Evolutionary conservation across 331 rosid genomes (phyloP), one percentile per base, ranked within the genome.

Genomic region (Quercus lobata): DNA sequence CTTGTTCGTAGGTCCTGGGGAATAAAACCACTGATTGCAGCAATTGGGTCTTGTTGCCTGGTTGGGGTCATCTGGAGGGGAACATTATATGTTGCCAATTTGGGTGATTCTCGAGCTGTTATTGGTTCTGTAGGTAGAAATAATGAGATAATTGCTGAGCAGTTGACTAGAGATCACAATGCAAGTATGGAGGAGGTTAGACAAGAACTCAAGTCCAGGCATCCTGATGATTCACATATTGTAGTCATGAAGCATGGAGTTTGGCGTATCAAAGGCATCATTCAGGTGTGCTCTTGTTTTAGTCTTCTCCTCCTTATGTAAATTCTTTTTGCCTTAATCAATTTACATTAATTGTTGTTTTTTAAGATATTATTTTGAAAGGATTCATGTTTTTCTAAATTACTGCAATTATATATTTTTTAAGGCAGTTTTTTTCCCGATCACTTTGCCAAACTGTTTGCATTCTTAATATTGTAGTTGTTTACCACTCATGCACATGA

Each of bases 41-140:
- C 81, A 27, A 30, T 76, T n/a, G 97, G 97, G 10, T 87, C 98
- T 15, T 89, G 94, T 83, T 89, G 96, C 82, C 90, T 92, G 73
- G 83, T 62, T 83, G 91, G 92, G 76, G 72, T 88, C 60, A 81
- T 93, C 63, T 93, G 88, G 90, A 89, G 75, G 53, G 88, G 92
- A 77, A 83, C 78, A 21, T 71, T 89, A n/a, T 76, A 76, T 76
- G 44, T 92, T 35, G 91, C 91, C 29, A 92, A 90, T 35, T 61
- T 94, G 71, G 98, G 98, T 24, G 93, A 91, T 54, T 90, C 92
- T 1, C 88, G 90, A 83, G 98, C 93, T 49, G 88, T 94, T 17
- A 69, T 90, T 65, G 92, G 96, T 74, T 86, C 56, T 81, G 1
- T 69, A 24, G 79, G 80, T 55, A 61, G 61, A 76, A 74, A 78